Evolutionary conservation across 2,329 filamentous ascomycete genomes (phyloP), one percentile per base, ranked within the genome.

Genomic region (Exophiala bonariae): DNA sequence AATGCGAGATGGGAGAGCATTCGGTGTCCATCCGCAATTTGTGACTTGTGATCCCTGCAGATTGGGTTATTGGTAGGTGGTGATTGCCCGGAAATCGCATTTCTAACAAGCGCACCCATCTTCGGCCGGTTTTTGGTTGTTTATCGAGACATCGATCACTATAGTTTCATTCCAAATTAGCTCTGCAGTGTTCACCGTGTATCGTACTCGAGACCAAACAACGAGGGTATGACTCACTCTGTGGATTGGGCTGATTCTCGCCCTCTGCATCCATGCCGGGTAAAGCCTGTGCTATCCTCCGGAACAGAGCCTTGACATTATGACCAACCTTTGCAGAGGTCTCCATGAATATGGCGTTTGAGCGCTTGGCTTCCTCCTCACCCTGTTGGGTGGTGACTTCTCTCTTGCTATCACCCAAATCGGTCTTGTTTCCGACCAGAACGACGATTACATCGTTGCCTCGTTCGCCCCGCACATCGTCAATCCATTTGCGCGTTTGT

Each of bases 401-500:
- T 45, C 93, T 83, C 80, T 96, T 97, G 16, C 42, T 46, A 71
- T 99, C 93, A 70, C 93, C 95, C 69, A 99, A 72, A 78, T 99
- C 93, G 35, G 93, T 99, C 83, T 99, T 99, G 79, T 99, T 99
- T 59, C 93, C 93, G 31, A 99, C 95, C 37, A 99, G 76, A 37
- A 99, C 93, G 63, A 99, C 97, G 63, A 99, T 99, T 52, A 99
- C 95, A 71, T 99, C 93, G 76, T 95, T 96, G 41, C 93, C 93
- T 64, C 93, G 83, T 76, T 99, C 93, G 41, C 91, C 92, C 54
- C 93, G 83, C 49, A 99, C 93, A 66, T 99, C 93, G 66, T 99
- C 93, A 58, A 99, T 95, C 93, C 95, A 99, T 79, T 99, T 99
- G 65, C 91, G 85, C 44, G 93, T 99, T 73, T 99, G 96, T 68